These are phyloP conservation scores for Metschnikowia reukaufii DNA, from an alignment of 805 yeast genomes.

Conservation along the genomic window DNA sequence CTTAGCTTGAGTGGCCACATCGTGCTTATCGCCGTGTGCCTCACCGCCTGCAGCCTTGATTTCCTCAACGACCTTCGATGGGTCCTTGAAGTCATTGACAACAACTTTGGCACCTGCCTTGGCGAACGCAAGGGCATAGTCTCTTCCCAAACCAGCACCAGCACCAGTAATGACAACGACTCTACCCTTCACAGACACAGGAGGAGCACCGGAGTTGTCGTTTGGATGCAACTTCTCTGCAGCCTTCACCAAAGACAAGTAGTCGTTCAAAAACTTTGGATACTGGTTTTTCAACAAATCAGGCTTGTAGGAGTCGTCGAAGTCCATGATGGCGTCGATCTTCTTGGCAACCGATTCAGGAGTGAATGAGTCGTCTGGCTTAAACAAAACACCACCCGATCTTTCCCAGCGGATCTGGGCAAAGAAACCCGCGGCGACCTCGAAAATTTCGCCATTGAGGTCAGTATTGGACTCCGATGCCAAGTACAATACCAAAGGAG, in stretches of 20 bases:
- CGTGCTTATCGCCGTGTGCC: conserved; percentile 82
- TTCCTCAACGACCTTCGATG: conserved; percentile 71
- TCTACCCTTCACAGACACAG: conserved; percentile 67
- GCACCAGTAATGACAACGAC: conserved; percentile 95
- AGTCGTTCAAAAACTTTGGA: conserved; percentile 75
- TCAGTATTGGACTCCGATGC: conserved; percentile 56
- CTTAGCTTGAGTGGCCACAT: conserved; percentile 74
- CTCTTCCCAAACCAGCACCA: conserved; percentile 90
- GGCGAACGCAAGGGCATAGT: conserved; percentile 83
- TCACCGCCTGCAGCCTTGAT: conserved; percentile 69
- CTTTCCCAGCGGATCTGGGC: conserved; percentile 96
- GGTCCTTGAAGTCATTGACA: conserved; percentile 84
- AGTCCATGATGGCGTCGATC: conserved; percentile 63
- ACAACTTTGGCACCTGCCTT: conserved; percentile 94
- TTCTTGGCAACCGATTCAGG: conserved; percentile 78
- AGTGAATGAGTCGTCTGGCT: conserved; percentile 72
- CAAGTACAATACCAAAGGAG: conserved; percentile 85
- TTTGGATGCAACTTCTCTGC: conserved; percentile 52
- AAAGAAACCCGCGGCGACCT: conserved; percentile 91
- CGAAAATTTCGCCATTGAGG: conserved; percentile 76
- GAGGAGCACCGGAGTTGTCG: conserved; percentile 40
- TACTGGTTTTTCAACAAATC: conserved; percentile 53
- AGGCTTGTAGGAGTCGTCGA: conserved; percentile 55
- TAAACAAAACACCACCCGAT: conserved; percentile 80
- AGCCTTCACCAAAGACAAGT: conserved; percentile 55